Conservation (phyloP, 139 green algal species). For the Dunaliella primolecta region DNA sequence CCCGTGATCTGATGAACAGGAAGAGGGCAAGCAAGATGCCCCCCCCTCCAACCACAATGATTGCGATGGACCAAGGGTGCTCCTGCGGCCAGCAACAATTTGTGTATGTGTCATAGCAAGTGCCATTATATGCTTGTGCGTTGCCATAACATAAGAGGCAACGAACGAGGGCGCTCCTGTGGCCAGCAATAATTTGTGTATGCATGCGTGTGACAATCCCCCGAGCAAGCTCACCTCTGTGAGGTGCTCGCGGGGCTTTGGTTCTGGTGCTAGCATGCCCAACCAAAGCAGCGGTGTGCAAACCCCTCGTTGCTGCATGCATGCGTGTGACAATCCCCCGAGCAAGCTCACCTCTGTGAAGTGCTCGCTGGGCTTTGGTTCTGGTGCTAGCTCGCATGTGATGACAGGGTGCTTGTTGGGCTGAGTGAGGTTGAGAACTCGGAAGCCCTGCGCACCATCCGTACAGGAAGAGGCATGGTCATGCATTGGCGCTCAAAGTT, state of each 20-base stretch:
- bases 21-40: slow-evolving; percentile 8
- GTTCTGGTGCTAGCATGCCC: background rate
- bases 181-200: too few species aligned
- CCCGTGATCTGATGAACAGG: slow-evolving; percentile 18
- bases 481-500: too few species aligned
- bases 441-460: background rate
- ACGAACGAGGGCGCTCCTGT: too few species aligned
- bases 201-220: too few species aligned
- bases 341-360: background rate
- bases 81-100: too few species aligned
- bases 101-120: too few species aligned
- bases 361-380: background rate
- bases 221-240: background rate
- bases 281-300: too few species aligned
- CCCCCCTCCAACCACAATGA: slow-evolving; percentile 25
- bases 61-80: slow-evolving; percentile 19
- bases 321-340: too few species aligned
- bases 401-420: background rate
- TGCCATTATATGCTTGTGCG: too few species aligned
- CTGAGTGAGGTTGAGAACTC: background rate
- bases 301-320: too few species aligned
- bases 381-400: background rate
- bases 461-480: too few species aligned
- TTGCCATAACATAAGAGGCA: too few species aligned
- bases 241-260: background rate